Base-by-base conservation (phyloP, 2,329 filamentous ascomycete species). In the Alternaria sp. region DNA sequence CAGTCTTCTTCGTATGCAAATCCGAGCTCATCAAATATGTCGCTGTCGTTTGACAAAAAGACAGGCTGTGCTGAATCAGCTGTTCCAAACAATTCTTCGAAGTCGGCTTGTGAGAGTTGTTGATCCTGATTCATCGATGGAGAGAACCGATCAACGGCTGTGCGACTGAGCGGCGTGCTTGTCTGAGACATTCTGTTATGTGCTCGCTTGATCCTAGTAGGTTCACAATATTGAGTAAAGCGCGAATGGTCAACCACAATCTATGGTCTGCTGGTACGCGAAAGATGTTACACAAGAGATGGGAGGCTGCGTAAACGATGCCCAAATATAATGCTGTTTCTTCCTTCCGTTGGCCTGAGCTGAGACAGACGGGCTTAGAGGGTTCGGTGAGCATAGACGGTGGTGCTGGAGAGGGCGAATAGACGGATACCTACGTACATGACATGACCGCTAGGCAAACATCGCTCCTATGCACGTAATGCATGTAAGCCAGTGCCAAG, bases 311-410 rank as follows among this genome's bases (percentile, higher is more conserved):
- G 44, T 62, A 53, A 54, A 40, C 46, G 53, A 50, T 54, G 50
- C 54, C 50, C 60, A 69, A 65, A 74, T 75, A 74, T 74, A 75
- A 58, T 50, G 32, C 46, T 25, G 43, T 40, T 54, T 59, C 51
- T 20, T 52, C 62, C 64, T 67, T 53, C 27, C 22, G 25, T 27
- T 59, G 64, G 63, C 48, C 62, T 56, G 52, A 32, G 69, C 70
- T 72, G 68, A 74, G 66, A 75, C 71, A 72, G 10, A 40, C 52
- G 9, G 62, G 38, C 44, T 40, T 32, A 44, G 51, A 55, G 32
- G 41, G 59, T 64, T 63, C 65, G 63, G 34, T 53, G 27, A 49
- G 45, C 44, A 14, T 51, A 55, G 41, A 20, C 28, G 44, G 54
- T 59, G 60, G 56, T 61, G 58, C 51, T 52, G 53, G 25, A 48